Evolutionary conservation across 331 rosid genomes (phyloP), one percentile per base, ranked within the genome.

Genomic region (Quercus lobata): DNA sequence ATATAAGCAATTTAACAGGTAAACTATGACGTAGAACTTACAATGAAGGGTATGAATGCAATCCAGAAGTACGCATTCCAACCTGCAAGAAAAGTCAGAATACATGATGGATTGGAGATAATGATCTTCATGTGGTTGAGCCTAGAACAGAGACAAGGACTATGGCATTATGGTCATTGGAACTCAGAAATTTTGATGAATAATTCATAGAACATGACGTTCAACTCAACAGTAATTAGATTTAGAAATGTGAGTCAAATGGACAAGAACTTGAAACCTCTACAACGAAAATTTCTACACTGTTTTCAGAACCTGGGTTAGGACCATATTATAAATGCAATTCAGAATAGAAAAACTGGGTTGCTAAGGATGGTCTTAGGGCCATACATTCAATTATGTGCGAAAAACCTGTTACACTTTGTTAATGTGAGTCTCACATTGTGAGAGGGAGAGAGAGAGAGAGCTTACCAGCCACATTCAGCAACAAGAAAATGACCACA

Each of bases 11-110:
- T 65, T 29, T 65, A 32, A 65, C 10, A 16, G 44, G 22, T 16
- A 65, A 65, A 17, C 46, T 65, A 65, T 15, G 71, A 65, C 19
- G 3, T 16, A 79, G 16, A 62, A 81, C 91, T 88, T 34, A 88
- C 91, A 32, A 79, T 1, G 58, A 88, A 73, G 72, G 91, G 91
- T 69, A 85, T n/a, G 84, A 88, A 85, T 22, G 91, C 86, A 57
- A 88, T 76, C 91, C 91, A 88, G 85, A 88, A 88, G 52, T 88
- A 88, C 15, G 87, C 71, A 73, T 88, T 84, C 87, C 78, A 78
- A 27, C 91, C 91, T 88, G 86, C 80, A 77, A 32, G 53, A 25
- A 72, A 49, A 17, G 62, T 78, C 25, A n/a, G n/a, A 60, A 32
- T 17, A 73, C 29, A 35, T 18, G 29, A 80, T 60, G 27, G n/a